Conservation (phyloP, 1,284 basidiomycete species). For the Trichosporon ovoides region DNA sequence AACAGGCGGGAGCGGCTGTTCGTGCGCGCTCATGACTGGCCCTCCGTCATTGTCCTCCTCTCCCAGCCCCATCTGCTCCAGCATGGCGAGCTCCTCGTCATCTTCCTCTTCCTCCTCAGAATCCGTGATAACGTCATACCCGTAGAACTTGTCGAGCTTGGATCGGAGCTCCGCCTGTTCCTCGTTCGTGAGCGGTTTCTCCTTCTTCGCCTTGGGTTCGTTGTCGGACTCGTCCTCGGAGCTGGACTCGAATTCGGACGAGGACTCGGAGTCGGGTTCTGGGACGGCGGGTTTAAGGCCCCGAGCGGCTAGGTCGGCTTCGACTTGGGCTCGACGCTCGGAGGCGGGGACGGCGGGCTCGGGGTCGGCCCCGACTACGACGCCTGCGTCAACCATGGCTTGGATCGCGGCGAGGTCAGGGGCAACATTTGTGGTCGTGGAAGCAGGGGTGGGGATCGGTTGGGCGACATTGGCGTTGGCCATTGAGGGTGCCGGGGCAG, state of each 20-base stretch:
- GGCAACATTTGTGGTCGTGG: too few species aligned
- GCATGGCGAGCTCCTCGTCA: constrained; percentile 9
- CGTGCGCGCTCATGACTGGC: constrained; percentile 44
- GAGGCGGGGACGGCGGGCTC: constrained; percentile 29
- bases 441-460: too few species aligned
- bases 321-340: constrained; percentile 34
- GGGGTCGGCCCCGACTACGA: constrained; percentile 39
- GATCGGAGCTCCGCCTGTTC: constrained; percentile 25
- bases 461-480: too few species aligned
- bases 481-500: too few species aligned
- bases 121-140: constrained; percentile 6
- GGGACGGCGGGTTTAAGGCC: constrained; percentile 10
- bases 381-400: constrained; percentile 38
- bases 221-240: constrained; percentile 26
- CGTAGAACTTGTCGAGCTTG: constrained; percentile 24
- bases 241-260: constrained; percentile 29
- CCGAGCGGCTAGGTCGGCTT: constrained; percentile 25
- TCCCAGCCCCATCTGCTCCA: constrained; percentile 21
- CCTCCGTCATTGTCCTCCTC: constrained; percentile 26
- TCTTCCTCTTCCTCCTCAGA: constrained; percentile 15
- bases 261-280: constrained; percentile 25
- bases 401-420: constrained; percentile 40
- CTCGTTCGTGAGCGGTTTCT: constrained; percentile 24
- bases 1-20: constrained; percentile 43
- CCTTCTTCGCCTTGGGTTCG: constrained; percentile 11